Conservation (phyloP, 2,329 filamentous ascomycete species). For the Thelonectria rubi region DNA sequence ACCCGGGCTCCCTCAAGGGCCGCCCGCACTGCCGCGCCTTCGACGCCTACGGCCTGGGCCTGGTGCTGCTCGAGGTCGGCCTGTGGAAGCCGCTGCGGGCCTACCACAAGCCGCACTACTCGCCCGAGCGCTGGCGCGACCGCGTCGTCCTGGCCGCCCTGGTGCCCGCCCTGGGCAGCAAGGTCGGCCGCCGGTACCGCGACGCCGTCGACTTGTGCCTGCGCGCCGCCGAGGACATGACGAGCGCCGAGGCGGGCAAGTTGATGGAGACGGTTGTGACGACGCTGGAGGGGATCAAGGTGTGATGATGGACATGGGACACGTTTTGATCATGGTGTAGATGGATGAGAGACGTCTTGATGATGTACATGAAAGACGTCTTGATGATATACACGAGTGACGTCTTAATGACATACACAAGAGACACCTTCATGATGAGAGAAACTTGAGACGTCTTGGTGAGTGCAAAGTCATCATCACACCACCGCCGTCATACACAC, state of each 20-base stretch:
- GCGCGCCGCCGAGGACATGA: slow-evolving; percentile 49
- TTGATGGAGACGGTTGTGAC: slow-evolving; percentile 55
- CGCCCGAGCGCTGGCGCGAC: slow-evolving; percentile 53
- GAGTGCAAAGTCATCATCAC: no score
- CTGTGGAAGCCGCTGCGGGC: slow-evolving; percentile 56
- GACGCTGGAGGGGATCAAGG: slow-evolving; percentile 50
- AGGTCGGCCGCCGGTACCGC: slow-evolving; percentile 52
- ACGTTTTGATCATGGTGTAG: background rate
- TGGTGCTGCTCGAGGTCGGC: slow-evolving; percentile 61
- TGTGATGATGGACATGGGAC: slow-evolving; percentile 31
- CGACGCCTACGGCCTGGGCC: slow-evolving; percentile 63
- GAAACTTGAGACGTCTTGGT: no score
- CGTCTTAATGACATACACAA: no score
- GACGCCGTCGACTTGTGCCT: slow-evolving; percentile 55
- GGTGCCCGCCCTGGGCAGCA: slow-evolving; percentile 53
- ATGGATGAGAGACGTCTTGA: background rate
- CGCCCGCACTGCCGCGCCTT: slow-evolving; percentile 57
- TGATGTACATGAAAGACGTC: no score
- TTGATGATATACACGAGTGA: no score
- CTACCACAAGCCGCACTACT: slow-evolving; percentile 54
- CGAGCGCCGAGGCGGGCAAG: slow-evolving; percentile 48
- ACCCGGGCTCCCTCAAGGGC: slow-evolving; percentile 54
- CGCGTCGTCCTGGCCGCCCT: slow-evolving; percentile 52
- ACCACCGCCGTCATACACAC: no score
- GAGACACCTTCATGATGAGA: no score